Conservation (phyloP, 805 yeast species). For the Candida mattraensis region DNA sequence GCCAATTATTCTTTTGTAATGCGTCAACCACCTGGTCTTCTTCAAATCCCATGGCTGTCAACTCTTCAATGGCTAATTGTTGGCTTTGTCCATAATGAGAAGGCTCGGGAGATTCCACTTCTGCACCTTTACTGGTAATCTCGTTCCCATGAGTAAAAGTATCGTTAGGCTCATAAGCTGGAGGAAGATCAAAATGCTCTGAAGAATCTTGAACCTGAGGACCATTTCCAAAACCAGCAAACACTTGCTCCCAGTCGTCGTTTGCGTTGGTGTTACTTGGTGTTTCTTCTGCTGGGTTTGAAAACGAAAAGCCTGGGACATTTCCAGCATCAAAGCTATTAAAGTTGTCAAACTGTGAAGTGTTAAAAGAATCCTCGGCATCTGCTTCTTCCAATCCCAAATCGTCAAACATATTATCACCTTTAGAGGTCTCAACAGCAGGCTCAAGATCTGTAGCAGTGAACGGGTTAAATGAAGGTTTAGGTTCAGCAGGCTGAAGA, state of each 20-base stretch:
- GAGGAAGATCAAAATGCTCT: conserved; percentile 22
- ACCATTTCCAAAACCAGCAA: conserved; percentile 80
- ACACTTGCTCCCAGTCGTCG: conserved; percentile 93
- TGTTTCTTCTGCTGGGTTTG: conserved; percentile 13
- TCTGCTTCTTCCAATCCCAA: conserved; percentile 37
- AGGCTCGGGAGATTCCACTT: conserved; percentile 3
- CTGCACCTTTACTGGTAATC: not conserved
- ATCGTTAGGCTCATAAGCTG: conserved; percentile 17
- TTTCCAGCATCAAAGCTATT: conserved; percentile 23
- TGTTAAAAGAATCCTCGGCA: conserved; percentile 27
- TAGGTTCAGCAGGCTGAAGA: conserved; percentile 4
- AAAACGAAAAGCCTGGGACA: conserved; percentile 29
- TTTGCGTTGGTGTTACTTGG: conserved; percentile 33
- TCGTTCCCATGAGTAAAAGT: conserved; percentile 4
- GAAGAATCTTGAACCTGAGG: conserved; percentile 23
- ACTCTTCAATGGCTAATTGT: conserved; percentile 64
- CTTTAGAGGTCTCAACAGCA: conserved; percentile 17
- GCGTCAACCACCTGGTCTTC: conserved; percentile 66
- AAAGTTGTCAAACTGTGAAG: conserved; percentile 39
- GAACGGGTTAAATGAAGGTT: conserved; percentile 26
- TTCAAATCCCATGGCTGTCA: conserved; percentile 88
- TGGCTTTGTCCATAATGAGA: conserved; percentile 29
- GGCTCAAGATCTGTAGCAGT: conserved; percentile 18
- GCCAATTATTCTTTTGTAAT: conserved; percentile 66
- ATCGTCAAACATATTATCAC: conserved; percentile 33